Evolutionary conservation across 208 protist genomes (phyloP).

Genomic region (Trypanosoma theileri): DNA sequence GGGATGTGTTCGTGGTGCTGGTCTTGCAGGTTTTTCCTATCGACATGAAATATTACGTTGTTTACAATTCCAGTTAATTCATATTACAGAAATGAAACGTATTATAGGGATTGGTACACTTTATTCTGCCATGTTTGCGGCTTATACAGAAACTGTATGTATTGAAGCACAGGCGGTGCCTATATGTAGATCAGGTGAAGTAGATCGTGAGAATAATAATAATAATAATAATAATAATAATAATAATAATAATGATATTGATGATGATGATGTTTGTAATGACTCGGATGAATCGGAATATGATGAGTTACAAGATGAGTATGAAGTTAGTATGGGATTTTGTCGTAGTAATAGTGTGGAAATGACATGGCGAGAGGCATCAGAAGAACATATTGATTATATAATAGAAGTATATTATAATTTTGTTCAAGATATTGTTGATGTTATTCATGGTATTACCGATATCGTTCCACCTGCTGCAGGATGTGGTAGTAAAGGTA

Average conservation of each 20-base stretch:
- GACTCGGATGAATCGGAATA: not conserved
- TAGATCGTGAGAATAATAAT: too few species aligned
- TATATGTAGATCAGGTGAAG: not conserved
- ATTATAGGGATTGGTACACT: slow-evolving; percentile 14
- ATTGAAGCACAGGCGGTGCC: slow-evolving; percentile 7
- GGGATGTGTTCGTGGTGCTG: slow-evolving; percentile 38
- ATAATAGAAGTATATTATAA: slow-evolving; percentile 23
- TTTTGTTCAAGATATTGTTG: slow-evolving; percentile 36
- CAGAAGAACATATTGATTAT: slow-evolving; percentile 26
- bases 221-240: not conserved
- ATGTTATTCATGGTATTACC: slow-evolving; percentile 25
- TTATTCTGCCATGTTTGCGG: slow-evolving; percentile 25
- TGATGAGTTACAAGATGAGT: slow-evolving; percentile 2
- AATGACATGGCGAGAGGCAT: slow-evolving; percentile 31
- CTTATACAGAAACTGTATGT: slow-evolving; percentile 24
- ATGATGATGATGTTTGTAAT: not conserved
- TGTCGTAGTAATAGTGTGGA: slow-evolving; percentile 27
- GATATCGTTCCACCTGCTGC: not conserved
- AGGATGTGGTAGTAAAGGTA: not conserved
- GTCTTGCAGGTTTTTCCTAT: slow-evolving; percentile 25
- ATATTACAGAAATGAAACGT: slow-evolving; percentile 20
- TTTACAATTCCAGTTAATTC: slow-evolving; percentile 24
- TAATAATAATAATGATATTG: too few species aligned
- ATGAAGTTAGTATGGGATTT: slow-evolving; percentile 29
- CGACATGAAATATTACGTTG: slow-evolving; percentile 29